phyloP scores from a whole-genome alignment of 2,329 filamentous ascomycete species.

The Cordyceps pruinosa region DNA sequence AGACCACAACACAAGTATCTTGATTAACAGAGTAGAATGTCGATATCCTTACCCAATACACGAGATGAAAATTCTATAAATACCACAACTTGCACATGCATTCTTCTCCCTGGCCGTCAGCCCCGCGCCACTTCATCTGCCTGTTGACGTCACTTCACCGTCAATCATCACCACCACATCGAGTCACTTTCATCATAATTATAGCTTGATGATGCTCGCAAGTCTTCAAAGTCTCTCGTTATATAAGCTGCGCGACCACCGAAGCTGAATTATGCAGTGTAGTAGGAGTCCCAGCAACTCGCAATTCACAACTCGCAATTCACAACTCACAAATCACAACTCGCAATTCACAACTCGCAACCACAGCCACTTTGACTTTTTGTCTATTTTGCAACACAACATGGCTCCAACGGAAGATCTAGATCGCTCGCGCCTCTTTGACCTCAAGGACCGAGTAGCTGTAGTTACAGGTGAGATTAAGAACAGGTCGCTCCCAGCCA shows the following conservation, averaged over 20 bases:
- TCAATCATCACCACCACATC: not conserved
- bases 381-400: not conserved
- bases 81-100: not conserved
- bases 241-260: not conserved
- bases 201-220: not conserved
- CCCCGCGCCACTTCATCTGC: not conserved
- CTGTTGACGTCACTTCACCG: conserved; percentile 1
- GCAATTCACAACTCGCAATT: too few relatives aligned
- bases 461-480: conserved; percentile 35
- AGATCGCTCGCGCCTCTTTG: conserved; percentile 27
- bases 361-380: too few relatives aligned
- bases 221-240: too few relatives aligned
- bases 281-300: too few relatives aligned
- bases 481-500: not conserved
- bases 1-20: too few relatives aligned
- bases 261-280: too few relatives aligned
- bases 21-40: too few relatives aligned
- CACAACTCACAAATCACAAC: too few relatives aligned
- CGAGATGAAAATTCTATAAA: too few relatives aligned
- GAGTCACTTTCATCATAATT: not conserved
- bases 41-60: too few relatives aligned
- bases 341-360: too few relatives aligned
- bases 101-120: too few relatives aligned
- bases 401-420: conserved; percentile 7
- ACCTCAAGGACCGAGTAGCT: conserved; percentile 36